Evolutionary conservation across 2,329 filamentous ascomycete genomes (phyloP), one percentile per base, ranked within the genome.

Genomic region (Madurella fahalii): DNA sequence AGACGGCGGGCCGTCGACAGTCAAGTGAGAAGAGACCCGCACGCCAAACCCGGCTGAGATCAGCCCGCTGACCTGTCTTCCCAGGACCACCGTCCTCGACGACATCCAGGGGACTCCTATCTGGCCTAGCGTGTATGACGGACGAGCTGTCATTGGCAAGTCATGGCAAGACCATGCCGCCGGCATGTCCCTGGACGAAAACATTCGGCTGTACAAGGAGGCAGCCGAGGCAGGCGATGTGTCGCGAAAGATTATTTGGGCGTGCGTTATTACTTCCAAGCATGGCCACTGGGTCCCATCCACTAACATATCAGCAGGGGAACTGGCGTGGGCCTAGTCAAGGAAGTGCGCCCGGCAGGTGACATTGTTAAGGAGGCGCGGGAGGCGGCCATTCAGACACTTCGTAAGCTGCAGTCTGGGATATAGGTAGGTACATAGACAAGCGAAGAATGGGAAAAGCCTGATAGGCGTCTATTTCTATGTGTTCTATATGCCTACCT

Each of bases 281-380:
- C 2, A 11, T 30, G 16, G 16, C n/a, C 3, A 47, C 4, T 5
- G 32, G 7, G 13, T 25, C 13, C 1, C 11, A 16, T 4, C 11
- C 40, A 11, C 25, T 56, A 16, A 59, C 50, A 50, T 42, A 42
- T 20, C 16, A 37, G 18, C 43, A 69, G 66, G 63, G 76, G 76
- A 41, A 73, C 75, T 4, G 75, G 68, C 0, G 71, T 78, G 16
- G 76, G 76, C 2, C 60, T 78, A 25, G 69, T 78, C n/a, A 73
- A 65, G n/a, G 68, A 72, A 25, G 61, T 61, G 4, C 67, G 71
- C 16, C 69, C 73, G 9, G 71, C 74, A 1, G 73, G 67, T 0
- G 71, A 76, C 16, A 75, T 78, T 57, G 74, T 77, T 2, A 65
- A 61, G n/a, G 68, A 76, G 52, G 67, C 72, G 9, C 67, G 72